phyloP scores from a whole-genome alignment of 1,139 yeast species.

The Lodderomyces parapsilosis region DNA sequence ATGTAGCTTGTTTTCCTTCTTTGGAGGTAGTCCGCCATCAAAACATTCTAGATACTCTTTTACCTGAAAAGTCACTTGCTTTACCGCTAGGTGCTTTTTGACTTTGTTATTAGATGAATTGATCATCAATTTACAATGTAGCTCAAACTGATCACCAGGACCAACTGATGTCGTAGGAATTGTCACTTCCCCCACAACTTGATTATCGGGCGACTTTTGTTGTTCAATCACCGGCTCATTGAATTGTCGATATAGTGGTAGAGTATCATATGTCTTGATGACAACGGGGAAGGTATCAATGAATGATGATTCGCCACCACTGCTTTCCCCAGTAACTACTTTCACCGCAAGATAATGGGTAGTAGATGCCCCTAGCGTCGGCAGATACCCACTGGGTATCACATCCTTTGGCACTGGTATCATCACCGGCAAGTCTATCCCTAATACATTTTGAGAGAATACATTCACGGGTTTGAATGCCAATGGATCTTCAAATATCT shows the following conservation, averaged over 20 bases:
- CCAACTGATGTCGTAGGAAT: constrained; percentile 51
- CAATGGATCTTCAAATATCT: constrained; percentile 36
- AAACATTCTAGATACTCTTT: constrained; percentile 50
- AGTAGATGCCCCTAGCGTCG: constrained; percentile 42
- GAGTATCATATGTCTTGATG: constrained; percentile 49
- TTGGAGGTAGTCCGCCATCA: constrained; percentile 47
- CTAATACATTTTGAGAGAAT: constrained; percentile 41
- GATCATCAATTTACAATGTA: constrained; percentile 38
- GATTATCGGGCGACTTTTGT: constrained; percentile 39
- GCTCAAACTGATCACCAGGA: constrained; percentile 43
- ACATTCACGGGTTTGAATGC: constrained; percentile 39
- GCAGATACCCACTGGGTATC: constrained; percentile 42
- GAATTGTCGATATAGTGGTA: constrained; percentile 55
- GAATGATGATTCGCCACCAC: constrained; percentile 29
- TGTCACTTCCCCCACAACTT: constrained; percentile 40
- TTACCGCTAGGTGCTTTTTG: constrained; percentile 40
- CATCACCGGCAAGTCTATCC: constrained; percentile 58
- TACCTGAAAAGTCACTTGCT: constrained; percentile 46
- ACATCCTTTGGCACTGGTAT: constrained; percentile 58
- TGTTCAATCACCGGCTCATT: constrained; percentile 47
- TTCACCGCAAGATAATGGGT: constrained; percentile 35
- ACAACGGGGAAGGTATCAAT: constrained; percentile 46
- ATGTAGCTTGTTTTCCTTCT: constrained; percentile 31
- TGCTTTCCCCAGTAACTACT: constrained; percentile 33
- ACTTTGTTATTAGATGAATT: constrained; percentile 34